These are phyloP conservation scores for Halophytophthora polymorphica DNA, from an alignment of 352 stramenopile species.

Conservation along the genomic window DNA sequence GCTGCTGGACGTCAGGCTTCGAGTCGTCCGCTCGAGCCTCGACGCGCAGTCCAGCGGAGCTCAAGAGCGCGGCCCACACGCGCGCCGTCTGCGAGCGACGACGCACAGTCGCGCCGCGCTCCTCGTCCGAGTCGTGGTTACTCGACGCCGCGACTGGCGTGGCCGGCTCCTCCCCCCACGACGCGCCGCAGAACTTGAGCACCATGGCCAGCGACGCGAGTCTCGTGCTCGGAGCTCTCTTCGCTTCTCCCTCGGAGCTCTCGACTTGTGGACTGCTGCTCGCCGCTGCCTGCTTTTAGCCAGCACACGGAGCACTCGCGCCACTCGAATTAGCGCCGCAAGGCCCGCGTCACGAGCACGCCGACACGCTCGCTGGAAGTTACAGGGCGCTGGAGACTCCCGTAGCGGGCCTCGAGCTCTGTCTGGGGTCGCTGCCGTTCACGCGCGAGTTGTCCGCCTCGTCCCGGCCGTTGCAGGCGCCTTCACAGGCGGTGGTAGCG, in stretches of 20 bases:
- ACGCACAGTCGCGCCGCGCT: conserved; percentile 1
- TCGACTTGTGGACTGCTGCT: no score
- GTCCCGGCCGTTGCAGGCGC: no score
- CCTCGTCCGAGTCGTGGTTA: conserved; percentile 23
- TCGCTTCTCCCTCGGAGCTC: no score
- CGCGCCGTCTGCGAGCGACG: conserved; percentile 13
- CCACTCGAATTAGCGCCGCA: no score
- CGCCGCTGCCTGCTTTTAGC: no score
- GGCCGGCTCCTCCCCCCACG: conserved; percentile 22
- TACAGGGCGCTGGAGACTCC: conserved; percentile 3
- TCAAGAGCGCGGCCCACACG: conserved; percentile 25
- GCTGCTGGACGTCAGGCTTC: conserved; percentile 15
- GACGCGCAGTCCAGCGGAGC: no score
- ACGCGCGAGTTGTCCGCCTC: no score
- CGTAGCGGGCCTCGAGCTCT: background rate
- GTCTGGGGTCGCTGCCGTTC: background rate
- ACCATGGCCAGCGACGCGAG: conserved; percentile 27
- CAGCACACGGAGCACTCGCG: no score
- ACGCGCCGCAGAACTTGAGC: conserved; percentile 47
- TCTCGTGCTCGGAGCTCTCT: no score
- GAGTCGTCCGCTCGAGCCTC: conserved; percentile 15
- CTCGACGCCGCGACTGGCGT: background rate
- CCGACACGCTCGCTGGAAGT: no score
- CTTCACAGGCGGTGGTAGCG: no score
- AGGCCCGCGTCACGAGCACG: no score